Base-by-base conservation (phyloP, 2,329 filamentous ascomycete species). In the Epichloe elymi region DNA sequence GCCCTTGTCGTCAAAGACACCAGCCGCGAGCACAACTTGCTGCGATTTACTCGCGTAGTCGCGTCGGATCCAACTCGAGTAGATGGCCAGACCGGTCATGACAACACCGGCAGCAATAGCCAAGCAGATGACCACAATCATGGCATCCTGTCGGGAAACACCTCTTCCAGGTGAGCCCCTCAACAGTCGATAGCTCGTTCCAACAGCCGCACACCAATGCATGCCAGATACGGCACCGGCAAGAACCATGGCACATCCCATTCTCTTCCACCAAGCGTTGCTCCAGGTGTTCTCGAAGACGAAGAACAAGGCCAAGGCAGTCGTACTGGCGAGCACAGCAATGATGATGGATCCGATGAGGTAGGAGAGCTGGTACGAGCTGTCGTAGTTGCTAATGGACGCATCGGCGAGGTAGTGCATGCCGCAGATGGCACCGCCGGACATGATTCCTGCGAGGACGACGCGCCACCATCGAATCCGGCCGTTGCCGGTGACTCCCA, bases 341-440 rank as follows among this genome's bases (percentile, higher is more conserved):
- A 93, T 88, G 43, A 84, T 60, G 20, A 79, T 78, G 4, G 88
- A 79, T 2, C 83, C 85, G 4, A 83, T 68, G 10, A 94, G 74
- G 59, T 81, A 79, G 20, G 67, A 68, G 14, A 70, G 60, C 5
- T 67, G 63, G 57, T 89, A 88, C 11, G 70, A 66, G 59, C 85
- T 81, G 8, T 62, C 66, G 62, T 91, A 94, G 63, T 93, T 91
- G 36, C 75, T 74, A 53, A 90, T 88, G 43, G 86, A 87, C 23
- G 84, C 77, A 62, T 93, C 88, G 17, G 86, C 86, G 17, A 91
- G 71, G 60, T 91, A 93, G 64, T 93, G 86, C 87, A 93, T 91
- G 38, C 83, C 85, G 52, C 83, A 87, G 47, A 91, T 83, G 35
- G 86, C 82, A 2, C 80, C 72, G n/a, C 88, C 88, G 1, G 85